Conservation (phyloP, 1,284 basidiomycete genomes). For the Rhodotorula mucilaginosa region DNA sequence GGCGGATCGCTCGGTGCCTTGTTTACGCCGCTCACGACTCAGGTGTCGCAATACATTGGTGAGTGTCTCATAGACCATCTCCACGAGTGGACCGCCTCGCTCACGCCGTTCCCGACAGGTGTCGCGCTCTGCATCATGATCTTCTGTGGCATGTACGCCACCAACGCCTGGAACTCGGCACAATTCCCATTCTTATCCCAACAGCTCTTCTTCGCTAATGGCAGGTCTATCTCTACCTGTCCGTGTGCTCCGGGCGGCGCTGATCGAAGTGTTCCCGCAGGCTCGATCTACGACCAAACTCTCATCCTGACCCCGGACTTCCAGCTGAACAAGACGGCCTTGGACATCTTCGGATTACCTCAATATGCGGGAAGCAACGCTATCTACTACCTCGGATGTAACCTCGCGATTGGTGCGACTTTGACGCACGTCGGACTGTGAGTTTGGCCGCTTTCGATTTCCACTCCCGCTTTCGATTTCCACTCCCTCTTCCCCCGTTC, state of each 20-base stretch:
- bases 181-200: slow-evolving; percentile 61
- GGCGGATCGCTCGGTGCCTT: slow-evolving; percentile 38
- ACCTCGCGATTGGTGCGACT: slow-evolving; percentile 45
- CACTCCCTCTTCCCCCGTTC: not conserved
- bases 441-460: not conserved
- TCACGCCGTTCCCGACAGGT: slow-evolving; percentile 16
- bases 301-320: slow-evolving; percentile 83
- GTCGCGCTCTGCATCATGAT: slow-evolving; percentile 52
- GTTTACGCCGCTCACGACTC: slow-evolving; percentile 23
- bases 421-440: slow-evolving; percentile 56
- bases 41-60: slow-evolving; percentile 3
- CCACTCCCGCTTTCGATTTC: not conserved
- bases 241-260: not conserved
- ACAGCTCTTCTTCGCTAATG: slow-evolving; percentile 58
- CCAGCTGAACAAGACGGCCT: slow-evolving; percentile 66
- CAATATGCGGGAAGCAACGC: slow-evolving; percentile 26
- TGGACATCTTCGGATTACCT: slow-evolving; percentile 32
- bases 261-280: not conserved
- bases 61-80: not conserved
- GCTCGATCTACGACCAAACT: slow-evolving; percentile 55
- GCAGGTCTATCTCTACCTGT: too few relatives aligned
- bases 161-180: slow-evolving; percentile 23
- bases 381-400: slow-evolving; percentile 34
- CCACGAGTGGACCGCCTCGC: not conserved
- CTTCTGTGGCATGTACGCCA: slow-evolving; percentile 58